Evolutionary conservation across 495 filamentous ascomycete genomes (phyloP).

Genomic region (Penicillium cataractarum): DNA sequence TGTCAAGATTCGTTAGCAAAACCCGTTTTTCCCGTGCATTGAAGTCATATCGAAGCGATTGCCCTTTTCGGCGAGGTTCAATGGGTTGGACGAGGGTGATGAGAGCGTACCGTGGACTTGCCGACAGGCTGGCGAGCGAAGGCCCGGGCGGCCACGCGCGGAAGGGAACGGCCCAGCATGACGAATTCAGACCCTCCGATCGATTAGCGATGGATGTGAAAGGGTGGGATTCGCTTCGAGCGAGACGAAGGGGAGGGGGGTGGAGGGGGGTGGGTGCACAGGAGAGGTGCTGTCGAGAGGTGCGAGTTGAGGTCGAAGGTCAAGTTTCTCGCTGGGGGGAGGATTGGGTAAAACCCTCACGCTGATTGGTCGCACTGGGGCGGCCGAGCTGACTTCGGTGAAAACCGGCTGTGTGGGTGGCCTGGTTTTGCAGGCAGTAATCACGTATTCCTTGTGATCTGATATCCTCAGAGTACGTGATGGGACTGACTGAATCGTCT

Average conservation of each 20-base stretch:
- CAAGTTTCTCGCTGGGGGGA: slow-evolving; percentile 48
- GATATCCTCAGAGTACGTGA: not conserved
- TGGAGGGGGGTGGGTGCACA: slow-evolving; percentile 33
- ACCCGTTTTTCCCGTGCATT: slow-evolving; percentile 5
- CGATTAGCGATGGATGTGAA: slow-evolving; percentile 38
- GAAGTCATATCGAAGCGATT: slow-evolving; percentile 32
- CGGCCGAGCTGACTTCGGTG: slow-evolving; percentile 38
- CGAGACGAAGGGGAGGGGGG: slow-evolving; percentile 36
- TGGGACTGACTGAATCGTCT: not conserved
- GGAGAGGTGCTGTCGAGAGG: slow-evolving; percentile 43
- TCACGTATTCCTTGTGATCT: not conserved
- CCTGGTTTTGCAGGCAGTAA: slow-evolving; percentile 15
- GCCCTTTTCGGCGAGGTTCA: slow-evolving; percentile 32
- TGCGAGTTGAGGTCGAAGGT: slow-evolving; percentile 44
- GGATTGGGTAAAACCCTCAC: slow-evolving; percentile 45
- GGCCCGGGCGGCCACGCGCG: slow-evolving; percentile 80
- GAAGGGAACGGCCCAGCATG: slow-evolving; percentile 86
- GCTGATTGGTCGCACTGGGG: slow-evolving; percentile 40
- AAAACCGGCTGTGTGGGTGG: slow-evolving; percentile 47
- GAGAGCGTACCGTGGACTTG: slow-evolving; percentile 53
- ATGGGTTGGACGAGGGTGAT: slow-evolving; percentile 34
- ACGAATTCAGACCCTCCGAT: slow-evolving; percentile 48
- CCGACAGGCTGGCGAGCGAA: slow-evolving; percentile 57
- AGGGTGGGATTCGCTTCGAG: slow-evolving; percentile 31
- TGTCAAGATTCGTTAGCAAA: slow-evolving; percentile 36